Conservation (phyloP, 2,329 filamentous ascomycete genomes). For the Chaetomium strumarium region DNA sequence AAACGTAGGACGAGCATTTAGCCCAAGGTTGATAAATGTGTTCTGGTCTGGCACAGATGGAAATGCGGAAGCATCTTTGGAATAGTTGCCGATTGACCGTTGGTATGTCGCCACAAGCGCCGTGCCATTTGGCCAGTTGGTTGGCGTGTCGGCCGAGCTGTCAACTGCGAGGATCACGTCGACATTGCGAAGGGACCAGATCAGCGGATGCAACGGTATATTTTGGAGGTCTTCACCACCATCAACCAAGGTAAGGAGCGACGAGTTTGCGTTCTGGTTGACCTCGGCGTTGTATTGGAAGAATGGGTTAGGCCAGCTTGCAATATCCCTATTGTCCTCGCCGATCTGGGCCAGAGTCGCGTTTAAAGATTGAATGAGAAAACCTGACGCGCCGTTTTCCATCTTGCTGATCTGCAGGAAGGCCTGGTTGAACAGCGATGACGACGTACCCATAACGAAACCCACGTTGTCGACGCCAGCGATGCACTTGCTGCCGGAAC, state of each 20-base stretch:
- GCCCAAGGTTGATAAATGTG: conserved; percentile 52
- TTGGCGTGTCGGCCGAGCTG: conserved; percentile 53
- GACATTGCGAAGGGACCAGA: conserved; percentile 44
- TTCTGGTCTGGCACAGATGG: conserved; percentile 49
- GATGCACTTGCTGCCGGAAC: conserved; percentile 55
- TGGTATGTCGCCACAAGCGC: conserved; percentile 53
- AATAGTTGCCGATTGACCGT: conserved; percentile 36
- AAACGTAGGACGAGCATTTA: conserved; percentile 55
- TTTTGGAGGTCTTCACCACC: conserved; percentile 45
- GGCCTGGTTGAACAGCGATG: conserved; percentile 75
- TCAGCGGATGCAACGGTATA: conserved; percentile 45
- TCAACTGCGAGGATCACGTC: conserved; percentile 61
- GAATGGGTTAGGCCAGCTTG: conserved; percentile 56
- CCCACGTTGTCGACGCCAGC: conserved; percentile 76
- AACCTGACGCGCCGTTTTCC: conserved; percentile 33
- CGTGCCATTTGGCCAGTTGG: conserved; percentile 54
- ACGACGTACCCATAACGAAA: conserved; percentile 83
- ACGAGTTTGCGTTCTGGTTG: conserved; percentile 32
- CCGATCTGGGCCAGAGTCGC: conserved; percentile 51
- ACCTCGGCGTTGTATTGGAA: conserved; percentile 42
- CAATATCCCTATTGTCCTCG: conserved; percentile 41
- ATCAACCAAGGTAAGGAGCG: conserved; percentile 41
- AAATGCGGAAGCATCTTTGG: conserved; percentile 42
- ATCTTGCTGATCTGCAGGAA: conserved; percentile 55
- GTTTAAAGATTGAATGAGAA: conserved; percentile 46